Base-by-base conservation (phyloP, 306 rosid species). In the Psophocarpus tetragonolobus region DNA sequence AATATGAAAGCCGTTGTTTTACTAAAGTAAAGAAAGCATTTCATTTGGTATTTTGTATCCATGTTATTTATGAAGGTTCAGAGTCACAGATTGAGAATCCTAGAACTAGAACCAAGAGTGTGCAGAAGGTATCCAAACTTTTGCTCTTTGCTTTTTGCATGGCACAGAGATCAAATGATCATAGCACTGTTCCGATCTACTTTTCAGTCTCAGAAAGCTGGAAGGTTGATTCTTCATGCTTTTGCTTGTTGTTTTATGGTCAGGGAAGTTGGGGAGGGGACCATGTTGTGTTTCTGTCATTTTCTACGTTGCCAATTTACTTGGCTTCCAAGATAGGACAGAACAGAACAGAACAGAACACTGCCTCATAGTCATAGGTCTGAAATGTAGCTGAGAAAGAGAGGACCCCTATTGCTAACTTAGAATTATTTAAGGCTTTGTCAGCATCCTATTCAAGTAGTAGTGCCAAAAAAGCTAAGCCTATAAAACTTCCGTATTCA, bases 291-390 rank as follows among this genome's bases (percentile, higher is more conserved):
- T 75, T 44, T 44, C 26, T 51, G 71, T 75, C 71, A 75, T 61
- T 44, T 47, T 47, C 71, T 61, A 29, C 3, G 65, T 38, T 27
- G 47, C 53, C 18, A 58, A 4, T 57, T 57, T 24, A 5, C 50
- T 75, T 75, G 67, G 67, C 62, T 62, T 75, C 68, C 24, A 33
- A 32, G 68, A 33, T 9, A 62, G 61, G 80, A 32, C 68, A 73
- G 24, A 58, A 51, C 53, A 14, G 26, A 50, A 50, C 24, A n/a
- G 29, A 15, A 57, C 42, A 30, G 27, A 42, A 42, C 44, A n/a
- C 48, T 75, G 23, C 36, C 21, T 60, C 24, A 30, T 41, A 39
- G 26, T 57, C 13, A 56, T 60, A 75, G 71, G 61, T 74, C 62
- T 61, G 35, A 75, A 29, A 9, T 21, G 71, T 75, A 61, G 35